Evolutionary conservation across 441 rosid species (phyloP).

Genomic region (Lepidium campestre): DNA sequence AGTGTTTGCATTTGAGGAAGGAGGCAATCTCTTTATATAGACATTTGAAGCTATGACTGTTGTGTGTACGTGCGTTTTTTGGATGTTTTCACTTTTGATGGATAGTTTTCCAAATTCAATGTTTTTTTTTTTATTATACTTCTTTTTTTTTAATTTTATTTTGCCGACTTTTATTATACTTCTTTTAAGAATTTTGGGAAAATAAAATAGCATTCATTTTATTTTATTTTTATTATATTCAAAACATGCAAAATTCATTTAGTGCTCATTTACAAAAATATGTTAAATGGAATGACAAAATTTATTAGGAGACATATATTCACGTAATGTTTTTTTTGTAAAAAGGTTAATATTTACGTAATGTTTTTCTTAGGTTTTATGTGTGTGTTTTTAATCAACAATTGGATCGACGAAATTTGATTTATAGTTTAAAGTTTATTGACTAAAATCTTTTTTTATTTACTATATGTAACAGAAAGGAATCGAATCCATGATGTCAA

Average conservation of each 20-base stretch:
- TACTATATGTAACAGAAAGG: too few species aligned
- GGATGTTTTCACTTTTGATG: conserved; percentile 17
- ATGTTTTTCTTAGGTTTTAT: too few species aligned
- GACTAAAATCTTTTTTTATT: too few species aligned
- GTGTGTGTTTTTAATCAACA: too few species aligned
- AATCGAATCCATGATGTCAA: too few species aligned
- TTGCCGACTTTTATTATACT: not conserved
- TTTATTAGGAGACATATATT: too few species aligned
- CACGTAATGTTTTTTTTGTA: too few species aligned
- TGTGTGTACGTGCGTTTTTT: conserved; percentile 4
- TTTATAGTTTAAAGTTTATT: too few species aligned
- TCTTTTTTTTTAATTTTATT: not conserved
- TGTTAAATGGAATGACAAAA: not conserved
- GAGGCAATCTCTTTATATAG: conserved; percentile 12
- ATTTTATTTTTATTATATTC: not conserved
- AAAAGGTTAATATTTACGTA: too few species aligned
- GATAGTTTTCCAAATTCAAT: conserved; percentile 14
- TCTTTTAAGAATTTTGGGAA: not conserved
- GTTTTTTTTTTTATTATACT: not conserved
- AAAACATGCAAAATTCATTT: not conserved
- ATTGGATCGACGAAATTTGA: too few species aligned
- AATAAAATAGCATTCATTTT: not conserved
- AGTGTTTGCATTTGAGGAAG: not conserved
- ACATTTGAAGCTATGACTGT: conserved; percentile 3
- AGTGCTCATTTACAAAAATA: too few species aligned